Conservation (phyloP, 2,329 filamentous ascomycete genomes). For the Colletotrichum musae region DNA sequence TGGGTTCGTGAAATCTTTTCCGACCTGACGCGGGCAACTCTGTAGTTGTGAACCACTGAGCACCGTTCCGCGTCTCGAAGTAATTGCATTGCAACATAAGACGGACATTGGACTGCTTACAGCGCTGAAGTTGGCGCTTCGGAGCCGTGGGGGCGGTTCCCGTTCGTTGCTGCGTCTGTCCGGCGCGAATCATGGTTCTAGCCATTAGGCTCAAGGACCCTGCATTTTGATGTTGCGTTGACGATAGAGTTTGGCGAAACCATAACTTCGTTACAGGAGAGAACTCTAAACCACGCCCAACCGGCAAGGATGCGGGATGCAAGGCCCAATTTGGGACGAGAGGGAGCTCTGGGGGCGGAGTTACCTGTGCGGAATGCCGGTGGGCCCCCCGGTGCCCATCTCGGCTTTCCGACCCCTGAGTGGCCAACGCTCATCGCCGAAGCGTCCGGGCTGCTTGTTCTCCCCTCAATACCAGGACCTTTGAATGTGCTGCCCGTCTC, state of each 20-base stretch:
- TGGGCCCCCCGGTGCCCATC: not conserved
- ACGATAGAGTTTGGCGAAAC: conserved; percentile 18
- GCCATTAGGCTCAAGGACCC: not conserved
- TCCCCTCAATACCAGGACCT: not conserved
- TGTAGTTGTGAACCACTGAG: not conserved
- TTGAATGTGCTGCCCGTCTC: not conserved
- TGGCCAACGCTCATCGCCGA: not conserved
- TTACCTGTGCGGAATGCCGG: not conserved
- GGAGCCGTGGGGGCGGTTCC: not conserved
- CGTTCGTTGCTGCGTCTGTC: not conserved
- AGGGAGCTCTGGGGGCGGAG: conserved; percentile 10
- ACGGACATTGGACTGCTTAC: conserved; percentile 5
- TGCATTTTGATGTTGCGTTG: not conserved
- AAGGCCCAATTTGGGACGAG: not conserved
- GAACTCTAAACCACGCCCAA: conserved; percentile 21
- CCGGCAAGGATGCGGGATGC: not conserved
- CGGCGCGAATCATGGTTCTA: conserved; percentile 2
- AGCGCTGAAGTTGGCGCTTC: not conserved
- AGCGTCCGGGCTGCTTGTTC: not conserved
- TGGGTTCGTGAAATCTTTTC: not conserved
- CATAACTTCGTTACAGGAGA: conserved; percentile 27
- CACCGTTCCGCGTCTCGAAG: not conserved
- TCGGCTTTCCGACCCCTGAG: conserved; percentile 4
- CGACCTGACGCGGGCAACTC: not conserved
- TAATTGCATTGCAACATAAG: not conserved